A percentile compares a stretch with the other conserved stretches of the same genome.
These are phyloP conservation scores for Picocystis salinarum DNA, from an alignment of 139 green algal genomes.

Conservation along the genomic window DNA sequence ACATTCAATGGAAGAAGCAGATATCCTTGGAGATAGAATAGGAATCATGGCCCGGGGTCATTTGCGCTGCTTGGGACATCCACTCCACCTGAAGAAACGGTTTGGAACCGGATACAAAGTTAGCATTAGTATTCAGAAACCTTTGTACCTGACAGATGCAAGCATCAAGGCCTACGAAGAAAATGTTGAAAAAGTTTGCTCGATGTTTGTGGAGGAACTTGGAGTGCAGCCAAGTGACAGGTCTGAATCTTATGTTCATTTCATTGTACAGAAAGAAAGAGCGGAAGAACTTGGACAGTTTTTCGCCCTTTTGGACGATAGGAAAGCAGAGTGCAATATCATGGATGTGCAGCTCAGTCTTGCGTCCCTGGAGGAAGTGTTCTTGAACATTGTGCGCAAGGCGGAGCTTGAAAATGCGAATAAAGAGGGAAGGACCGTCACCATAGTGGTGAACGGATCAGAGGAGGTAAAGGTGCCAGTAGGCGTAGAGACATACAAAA, in stretches of 20 bases:
- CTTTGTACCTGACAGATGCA: neutral
- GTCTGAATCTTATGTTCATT: too few species aligned
- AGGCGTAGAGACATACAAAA: too few species aligned
- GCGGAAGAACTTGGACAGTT: too few species aligned
- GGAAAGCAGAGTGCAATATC: too few species aligned
- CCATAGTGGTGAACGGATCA: too few species aligned
- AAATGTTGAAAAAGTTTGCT: conserved; percentile 2
- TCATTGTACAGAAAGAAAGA: too few species aligned
- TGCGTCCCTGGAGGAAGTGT: conserved; percentile 58
- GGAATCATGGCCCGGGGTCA: conserved; percentile 25
- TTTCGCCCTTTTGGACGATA: too few species aligned
- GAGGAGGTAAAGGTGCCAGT: too few species aligned
- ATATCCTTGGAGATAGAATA: conserved; percentile 29
- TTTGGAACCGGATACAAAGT: conserved; percentile 13
- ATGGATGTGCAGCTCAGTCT: conserved; percentile 33
- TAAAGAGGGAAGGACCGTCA: too few species aligned
- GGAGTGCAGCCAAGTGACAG: conserved; percentile 7
- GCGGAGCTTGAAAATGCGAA: conserved; percentile 42
- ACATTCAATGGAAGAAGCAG: conserved; percentile 35
- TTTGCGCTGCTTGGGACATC: conserved; percentile 18
- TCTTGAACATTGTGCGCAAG: conserved; percentile 52
- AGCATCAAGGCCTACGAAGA: neutral
- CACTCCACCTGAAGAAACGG: conserved; percentile 20
- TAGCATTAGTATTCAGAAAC: too few species aligned
- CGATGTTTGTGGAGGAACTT: neutral